These are phyloP conservation scores for Acacia confusa DNA, from an alignment of 306 rosid species.

Conservation along the genomic window DNA sequence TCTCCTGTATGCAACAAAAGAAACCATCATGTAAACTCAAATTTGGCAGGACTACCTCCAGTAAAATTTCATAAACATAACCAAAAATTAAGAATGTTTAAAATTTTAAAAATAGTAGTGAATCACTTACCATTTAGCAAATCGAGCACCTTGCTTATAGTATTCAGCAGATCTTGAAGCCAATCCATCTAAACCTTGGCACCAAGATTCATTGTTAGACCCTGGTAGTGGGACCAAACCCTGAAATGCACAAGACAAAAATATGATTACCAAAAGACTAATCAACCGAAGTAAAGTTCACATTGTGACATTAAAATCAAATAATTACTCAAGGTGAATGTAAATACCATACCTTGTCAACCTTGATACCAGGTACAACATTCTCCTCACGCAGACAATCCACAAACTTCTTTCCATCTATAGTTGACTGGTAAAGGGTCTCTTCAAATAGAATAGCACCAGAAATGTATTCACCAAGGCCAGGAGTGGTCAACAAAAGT, in stretches of 20 bases:
- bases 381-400: conserved; percentile 66
- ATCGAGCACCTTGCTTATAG: conserved; percentile 98
- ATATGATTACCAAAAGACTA: not conserved
- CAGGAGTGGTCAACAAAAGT: conserved; percentile 91
- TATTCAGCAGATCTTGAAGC: conserved; percentile 98
- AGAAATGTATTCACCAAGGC: conserved; percentile 89
- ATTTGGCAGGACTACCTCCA: conserved; percentile 21
- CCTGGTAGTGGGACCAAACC: conserved; percentile 99
- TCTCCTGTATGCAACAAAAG: conserved; percentile 55
- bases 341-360: conserved; percentile 74
- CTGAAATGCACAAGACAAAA: conserved; percentile 39
- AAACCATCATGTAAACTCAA: conserved; percentile 8
- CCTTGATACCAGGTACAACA: conserved; percentile 95
- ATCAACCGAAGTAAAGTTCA: not conserved
- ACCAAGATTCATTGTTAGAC: conserved; percentile 97
- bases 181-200: conserved; percentile 98
- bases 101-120: not conserved
- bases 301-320: not conserved
- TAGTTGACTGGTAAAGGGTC: conserved; percentile 93
- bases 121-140: conserved; percentile 84
- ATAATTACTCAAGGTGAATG: not conserved
- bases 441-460: conserved; percentile 96
- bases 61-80: conserved; percentile 11
- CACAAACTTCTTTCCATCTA: conserved; percentile 90
- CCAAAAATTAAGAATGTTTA: not conserved